These are phyloP conservation scores for Mucor velutinosus DNA, from an alignment of 371 early-diverging fungal species.

Conservation along the genomic window DNA sequence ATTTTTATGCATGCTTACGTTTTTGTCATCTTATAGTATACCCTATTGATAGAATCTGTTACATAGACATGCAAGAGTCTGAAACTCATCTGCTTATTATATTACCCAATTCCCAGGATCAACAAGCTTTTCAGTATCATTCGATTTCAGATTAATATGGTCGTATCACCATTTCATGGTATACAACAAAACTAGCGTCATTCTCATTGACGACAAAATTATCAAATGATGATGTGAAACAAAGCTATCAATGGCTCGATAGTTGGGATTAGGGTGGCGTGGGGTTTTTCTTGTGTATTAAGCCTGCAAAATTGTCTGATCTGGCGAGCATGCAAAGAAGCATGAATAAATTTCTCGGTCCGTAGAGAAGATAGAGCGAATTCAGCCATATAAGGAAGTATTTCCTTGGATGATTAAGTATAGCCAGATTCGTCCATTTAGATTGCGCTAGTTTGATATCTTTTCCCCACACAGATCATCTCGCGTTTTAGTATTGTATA, in stretches of 20 bases:
- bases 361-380: not conserved
- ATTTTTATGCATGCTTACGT: not conserved
- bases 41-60: not conserved
- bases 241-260: not conserved
- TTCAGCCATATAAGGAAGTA: not conserved
- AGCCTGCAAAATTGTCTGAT: not conserved
- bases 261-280: not conserved
- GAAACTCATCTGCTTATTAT: not conserved
- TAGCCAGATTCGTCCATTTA: not conserved
- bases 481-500: not conserved
- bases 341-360: not conserved
- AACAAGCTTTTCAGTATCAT: not conserved
- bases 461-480: slow-evolving; percentile 1
- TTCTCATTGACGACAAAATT: not conserved
- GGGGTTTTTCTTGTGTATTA: not conserved
- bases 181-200: not conserved
- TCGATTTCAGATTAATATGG: not conserved
- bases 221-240: not conserved
- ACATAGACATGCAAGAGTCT: not conserved
- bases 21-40: not conserved
- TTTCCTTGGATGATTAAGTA: not conserved
- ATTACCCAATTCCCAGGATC: slow-evolving; percentile 1
- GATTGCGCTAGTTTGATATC: not conserved
- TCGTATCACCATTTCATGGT: not conserved
- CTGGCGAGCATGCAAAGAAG: not conserved